These are phyloP conservation scores for Melocanna baccifera DNA, from an alignment of 176 grass and related monocot species.

Conservation along the genomic window DNA sequence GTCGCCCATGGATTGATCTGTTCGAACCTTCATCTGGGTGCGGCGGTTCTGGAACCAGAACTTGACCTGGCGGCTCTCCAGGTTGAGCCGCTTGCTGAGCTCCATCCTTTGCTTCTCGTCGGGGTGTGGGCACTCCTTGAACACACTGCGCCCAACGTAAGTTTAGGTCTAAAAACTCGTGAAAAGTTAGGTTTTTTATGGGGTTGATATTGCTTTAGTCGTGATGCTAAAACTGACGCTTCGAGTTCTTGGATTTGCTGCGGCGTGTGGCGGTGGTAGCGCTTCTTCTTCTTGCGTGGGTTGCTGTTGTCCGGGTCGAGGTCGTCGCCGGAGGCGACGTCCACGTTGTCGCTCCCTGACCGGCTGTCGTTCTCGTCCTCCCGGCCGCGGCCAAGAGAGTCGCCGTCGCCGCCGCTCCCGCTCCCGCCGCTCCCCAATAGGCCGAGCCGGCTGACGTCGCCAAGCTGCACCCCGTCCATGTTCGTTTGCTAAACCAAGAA, in stretches of 20 bases:
- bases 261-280: constrained; percentile 96
- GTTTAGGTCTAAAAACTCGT: constrained; percentile 5
- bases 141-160: constrained; percentile 41
- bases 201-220: neutral
- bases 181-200: neutral
- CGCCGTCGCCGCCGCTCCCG: constrained; percentile 50
- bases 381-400: constrained; percentile 52
- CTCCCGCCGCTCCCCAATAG: constrained; percentile 36
- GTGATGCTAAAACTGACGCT: constrained; percentile 44
- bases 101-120: constrained; percentile 94
- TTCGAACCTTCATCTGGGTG: constrained; percentile 93
- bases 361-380: constrained; percentile 97
- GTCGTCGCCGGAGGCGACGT: constrained; percentile 79
- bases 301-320: constrained; percentile 68
- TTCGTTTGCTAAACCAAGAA: constrained; percentile 42
- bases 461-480: constrained; percentile 60
- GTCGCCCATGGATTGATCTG: neutral
- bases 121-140: constrained; percentile 96
- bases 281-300: constrained; percentile 83
- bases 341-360: constrained; percentile 89
- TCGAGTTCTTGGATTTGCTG: constrained; percentile 99
- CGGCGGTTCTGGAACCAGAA: constrained; percentile 99
- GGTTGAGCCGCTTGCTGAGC: constrained; percentile 79
- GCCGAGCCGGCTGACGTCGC: constrained; percentile 29
- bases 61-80: constrained; percentile 91